These are phyloP conservation scores for Scedosporium minutisporum DNA, from an alignment of 2,329 filamentous ascomycete genomes.

Conservation along the genomic window DNA sequence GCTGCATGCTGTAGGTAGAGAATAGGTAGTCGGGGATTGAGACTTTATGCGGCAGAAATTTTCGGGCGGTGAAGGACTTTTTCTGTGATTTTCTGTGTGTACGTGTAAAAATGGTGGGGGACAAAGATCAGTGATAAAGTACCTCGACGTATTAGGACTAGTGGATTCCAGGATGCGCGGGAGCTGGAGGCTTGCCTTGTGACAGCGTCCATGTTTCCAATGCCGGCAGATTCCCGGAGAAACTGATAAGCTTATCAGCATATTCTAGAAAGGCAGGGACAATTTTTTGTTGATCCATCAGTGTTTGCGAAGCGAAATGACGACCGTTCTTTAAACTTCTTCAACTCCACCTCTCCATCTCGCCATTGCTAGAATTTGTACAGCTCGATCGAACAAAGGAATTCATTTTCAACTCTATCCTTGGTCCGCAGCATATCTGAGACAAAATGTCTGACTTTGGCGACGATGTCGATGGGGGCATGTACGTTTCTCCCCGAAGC, in stretches of 20 bases:
- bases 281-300: constrained; percentile 6
- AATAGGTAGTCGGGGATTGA: not conserved
- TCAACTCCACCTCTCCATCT: not conserved
- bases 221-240: not conserved
- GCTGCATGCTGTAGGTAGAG: too few relatives aligned
- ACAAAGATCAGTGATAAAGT: not conserved
- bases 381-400: not conserved
- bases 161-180: too few relatives aligned
- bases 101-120: not conserved
- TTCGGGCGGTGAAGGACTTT: constrained; percentile 5
- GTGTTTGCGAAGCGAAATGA: not conserved
- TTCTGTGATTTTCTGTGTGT: not conserved
- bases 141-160: too few relatives aligned
- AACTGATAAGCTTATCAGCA: constrained; percentile 9
- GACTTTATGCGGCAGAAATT: constrained; percentile 3
- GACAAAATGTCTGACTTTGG: constrained; percentile 63
- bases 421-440: not conserved
- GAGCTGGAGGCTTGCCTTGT: not conserved
- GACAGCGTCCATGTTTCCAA: not conserved
- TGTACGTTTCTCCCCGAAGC: constrained; percentile 32
- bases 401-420: not conserved
- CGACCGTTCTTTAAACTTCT: not conserved
- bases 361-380: not conserved
- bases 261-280: not conserved
- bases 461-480: constrained; percentile 51